These are phyloP conservation scores for Cetradonia linearis DNA, from an alignment of 495 filamentous ascomycete genomes.

Conservation along the genomic window DNA sequence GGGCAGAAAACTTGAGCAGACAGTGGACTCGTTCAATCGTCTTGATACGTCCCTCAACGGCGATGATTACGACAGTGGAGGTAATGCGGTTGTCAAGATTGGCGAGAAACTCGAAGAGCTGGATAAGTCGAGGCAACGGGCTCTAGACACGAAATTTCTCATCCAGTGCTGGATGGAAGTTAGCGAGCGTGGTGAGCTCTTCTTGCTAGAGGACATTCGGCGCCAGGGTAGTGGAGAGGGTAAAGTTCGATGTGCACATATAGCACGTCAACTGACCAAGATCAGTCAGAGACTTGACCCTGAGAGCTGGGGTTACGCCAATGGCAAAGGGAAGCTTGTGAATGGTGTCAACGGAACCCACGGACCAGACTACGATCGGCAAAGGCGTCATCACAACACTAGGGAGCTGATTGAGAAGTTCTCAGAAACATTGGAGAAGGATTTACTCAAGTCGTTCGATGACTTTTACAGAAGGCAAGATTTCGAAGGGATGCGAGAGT, in stretches of 20 bases:
- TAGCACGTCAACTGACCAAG: conserved; percentile 76
- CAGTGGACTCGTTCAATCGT: conserved; percentile 80
- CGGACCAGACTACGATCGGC: conserved; percentile 29
- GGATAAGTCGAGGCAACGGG: conserved; percentile 80
- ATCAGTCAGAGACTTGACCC: conserved; percentile 80
- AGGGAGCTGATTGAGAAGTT: conserved; percentile 93
- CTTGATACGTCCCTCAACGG: conserved; percentile 69
- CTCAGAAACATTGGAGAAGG: conserved; percentile 89
- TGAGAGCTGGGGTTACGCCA: conserved; percentile 53
- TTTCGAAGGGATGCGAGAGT: conserved; percentile 92
- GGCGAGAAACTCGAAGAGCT: conserved; percentile 88
- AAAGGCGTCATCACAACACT: conserved; percentile 49
- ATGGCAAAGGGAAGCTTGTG: conserved; percentile 40
- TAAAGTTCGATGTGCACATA: conserved; percentile 79
- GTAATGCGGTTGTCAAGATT: conserved; percentile 85
- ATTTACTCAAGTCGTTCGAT: conserved; percentile 92
- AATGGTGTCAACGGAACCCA: conserved; percentile 47
- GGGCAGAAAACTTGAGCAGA: conserved; percentile 78
- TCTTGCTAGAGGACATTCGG: conserved; percentile 69
- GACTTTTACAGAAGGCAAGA: conserved; percentile 88
- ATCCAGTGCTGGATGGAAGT: conserved; percentile 95
- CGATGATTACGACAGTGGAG: conserved; percentile 52
- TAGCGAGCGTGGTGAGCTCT: conserved; percentile 70
- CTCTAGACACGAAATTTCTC: conserved; percentile 85
- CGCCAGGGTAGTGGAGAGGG: conserved; percentile 70